Conservation (phyloP, 148 eudicot species). For the Rhododendron molle region DNA sequence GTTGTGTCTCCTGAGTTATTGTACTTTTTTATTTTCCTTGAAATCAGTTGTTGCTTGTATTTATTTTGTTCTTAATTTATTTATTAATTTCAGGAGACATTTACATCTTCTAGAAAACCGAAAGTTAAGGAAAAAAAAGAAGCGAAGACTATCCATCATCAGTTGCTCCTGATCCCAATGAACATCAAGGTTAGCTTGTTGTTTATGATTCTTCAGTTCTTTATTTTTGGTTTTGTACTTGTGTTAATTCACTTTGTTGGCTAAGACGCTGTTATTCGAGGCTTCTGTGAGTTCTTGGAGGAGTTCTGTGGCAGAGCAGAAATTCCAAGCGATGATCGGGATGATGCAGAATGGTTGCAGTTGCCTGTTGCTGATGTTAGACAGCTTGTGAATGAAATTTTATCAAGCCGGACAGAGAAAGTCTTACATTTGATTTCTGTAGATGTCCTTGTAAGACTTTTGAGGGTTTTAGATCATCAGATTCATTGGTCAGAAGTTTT, state of each 20-base stretch:
- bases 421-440: conserved; percentile 67
- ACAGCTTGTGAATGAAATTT: conserved; percentile 63
- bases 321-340: conserved; percentile 62
- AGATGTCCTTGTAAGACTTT: conserved; percentile 54
- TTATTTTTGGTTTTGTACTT: background rate
- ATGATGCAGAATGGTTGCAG: conserved; percentile 72
- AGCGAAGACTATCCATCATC: conserved; percentile 34
- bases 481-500: conserved; percentile 93
- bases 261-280: conserved; percentile 56
- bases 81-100: conserved; percentile 48
- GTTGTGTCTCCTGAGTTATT: conserved; percentile 13
- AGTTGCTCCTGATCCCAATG: conserved; percentile 41
- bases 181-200: conserved; percentile 55
- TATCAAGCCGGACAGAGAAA: conserved; percentile 54
- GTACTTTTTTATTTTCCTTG: conserved; percentile 17
- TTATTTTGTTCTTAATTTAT: conserved; percentile 11
- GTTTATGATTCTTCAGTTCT: background rate
- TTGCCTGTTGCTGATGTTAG: conserved; percentile 63
- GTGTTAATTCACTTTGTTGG: conserved; percentile 9
- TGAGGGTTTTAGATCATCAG: conserved; percentile 84
- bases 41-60: background rate
- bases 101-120: conserved; percentile 55
- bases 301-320: conserved; percentile 76
- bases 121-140: conserved; percentile 70
- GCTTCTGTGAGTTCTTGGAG: conserved; percentile 70